Evolutionary conservation across 306 rosid species (phyloP).

Genomic region (Acacia crassicarpa): DNA sequence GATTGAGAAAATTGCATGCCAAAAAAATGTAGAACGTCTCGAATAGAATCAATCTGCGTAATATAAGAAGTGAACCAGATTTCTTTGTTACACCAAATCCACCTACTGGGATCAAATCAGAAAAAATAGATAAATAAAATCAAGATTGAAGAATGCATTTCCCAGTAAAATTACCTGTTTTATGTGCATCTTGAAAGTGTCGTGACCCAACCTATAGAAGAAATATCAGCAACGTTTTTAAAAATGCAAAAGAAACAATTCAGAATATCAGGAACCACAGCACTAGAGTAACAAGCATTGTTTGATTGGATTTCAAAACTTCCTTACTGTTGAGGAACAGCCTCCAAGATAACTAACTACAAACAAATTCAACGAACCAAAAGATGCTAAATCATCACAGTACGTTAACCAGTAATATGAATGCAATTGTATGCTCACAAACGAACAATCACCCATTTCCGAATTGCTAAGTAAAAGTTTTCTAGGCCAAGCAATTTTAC

Average conservation of each 20-base stretch:
- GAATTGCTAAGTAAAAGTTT: neutral
- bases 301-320: neutral
- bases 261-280: neutral
- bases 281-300: neutral
- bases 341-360: neutral
- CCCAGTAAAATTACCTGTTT: constrained; percentile 68
- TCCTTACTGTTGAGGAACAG: neutral
- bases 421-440: neutral
- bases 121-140: neutral
- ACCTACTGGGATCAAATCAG: neutral
- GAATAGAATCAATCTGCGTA: neutral
- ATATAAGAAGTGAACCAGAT: neutral
- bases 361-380: neutral
- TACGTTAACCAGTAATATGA: neutral
- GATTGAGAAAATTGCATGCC: neutral
- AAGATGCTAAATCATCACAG: neutral
- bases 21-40: neutral
- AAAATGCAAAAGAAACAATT: neutral
- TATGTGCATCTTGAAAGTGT: constrained; percentile 71
- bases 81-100: neutral
- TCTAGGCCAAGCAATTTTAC: neutral
- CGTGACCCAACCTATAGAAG: constrained; percentile 43
- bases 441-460: neutral
- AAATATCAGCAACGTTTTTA: constrained; percentile 24
- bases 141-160: neutral